phyloP scores from a whole-genome alignment of 257 asterid genomes.

The Leonotis leonurus region DNA sequence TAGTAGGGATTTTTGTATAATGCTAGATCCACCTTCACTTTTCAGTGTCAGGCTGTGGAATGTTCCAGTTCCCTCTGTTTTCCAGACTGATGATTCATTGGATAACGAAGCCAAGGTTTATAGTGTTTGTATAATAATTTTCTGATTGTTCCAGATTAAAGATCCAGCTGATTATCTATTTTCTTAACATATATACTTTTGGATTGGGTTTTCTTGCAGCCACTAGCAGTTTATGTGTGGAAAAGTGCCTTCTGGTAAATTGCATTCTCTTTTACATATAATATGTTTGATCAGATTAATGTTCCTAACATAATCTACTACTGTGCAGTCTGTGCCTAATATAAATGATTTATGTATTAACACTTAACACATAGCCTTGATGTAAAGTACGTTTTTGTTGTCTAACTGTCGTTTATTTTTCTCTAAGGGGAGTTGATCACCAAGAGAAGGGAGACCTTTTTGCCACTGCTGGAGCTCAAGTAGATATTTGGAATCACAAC shows the following conservation, averaged over 20 bases:
- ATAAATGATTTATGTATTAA: too few species aligned
- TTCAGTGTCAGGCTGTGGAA: constrained; percentile 90
- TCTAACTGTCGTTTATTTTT: not conserved
- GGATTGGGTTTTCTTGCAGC: constrained; percentile 41
- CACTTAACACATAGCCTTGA: too few species aligned
- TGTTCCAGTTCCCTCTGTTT: constrained; percentile 53
- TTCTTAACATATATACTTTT: constrained; percentile 14
- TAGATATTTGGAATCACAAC: constrained; percentile 94
- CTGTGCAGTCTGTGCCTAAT: not conserved
- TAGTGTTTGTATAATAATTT: constrained; percentile 11
- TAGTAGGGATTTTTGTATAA: constrained; percentile 9
- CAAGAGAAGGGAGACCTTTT: constrained; percentile 81
- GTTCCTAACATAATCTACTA: not conserved
- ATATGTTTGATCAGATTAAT: not conserved
- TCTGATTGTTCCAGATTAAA: not conserved
- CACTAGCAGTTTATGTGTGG: constrained; percentile 62
- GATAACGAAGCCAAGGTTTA: constrained; percentile 45
- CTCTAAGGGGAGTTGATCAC: constrained; percentile 86
- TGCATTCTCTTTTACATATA: constrained; percentile 6
- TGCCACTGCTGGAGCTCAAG: constrained; percentile 97
- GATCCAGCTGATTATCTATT: constrained; percentile 4
- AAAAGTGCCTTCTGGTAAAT: constrained; percentile 79
- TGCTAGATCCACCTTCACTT: constrained; percentile 13
- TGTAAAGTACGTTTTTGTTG: not conserved
- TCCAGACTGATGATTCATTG: constrained; percentile 31